Conservation (phyloP, 1,284 basidiomycete genomes). For the Apiotrichum veenhuisii region DNA sequence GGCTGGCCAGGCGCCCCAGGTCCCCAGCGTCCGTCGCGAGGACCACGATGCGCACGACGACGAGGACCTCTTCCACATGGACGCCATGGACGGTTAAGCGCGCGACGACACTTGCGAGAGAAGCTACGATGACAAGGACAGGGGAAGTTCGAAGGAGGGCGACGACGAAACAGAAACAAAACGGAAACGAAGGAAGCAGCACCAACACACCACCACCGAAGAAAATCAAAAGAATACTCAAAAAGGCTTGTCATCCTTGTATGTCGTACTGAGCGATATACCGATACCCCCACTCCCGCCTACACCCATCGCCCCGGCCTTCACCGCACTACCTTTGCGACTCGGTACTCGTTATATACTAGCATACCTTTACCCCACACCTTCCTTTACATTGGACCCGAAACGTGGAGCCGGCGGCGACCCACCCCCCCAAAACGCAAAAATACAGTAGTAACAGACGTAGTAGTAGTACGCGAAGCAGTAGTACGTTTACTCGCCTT, state of each 20-base stretch:
- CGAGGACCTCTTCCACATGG: constrained; percentile 25
- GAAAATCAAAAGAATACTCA: too few relatives aligned
- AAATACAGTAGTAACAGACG: too few relatives aligned
- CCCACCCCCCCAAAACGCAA: too few relatives aligned
- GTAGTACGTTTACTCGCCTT: too few relatives aligned
- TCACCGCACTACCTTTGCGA: too few relatives aligned
- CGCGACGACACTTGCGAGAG: not conserved
- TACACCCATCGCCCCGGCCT: too few relatives aligned
- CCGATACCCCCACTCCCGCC: not conserved
- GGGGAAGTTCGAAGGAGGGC: not conserved
- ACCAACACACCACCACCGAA: not conserved
- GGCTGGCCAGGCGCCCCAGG: not conserved
- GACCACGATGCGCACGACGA: constrained; percentile 22
- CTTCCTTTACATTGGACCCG: too few relatives aligned
- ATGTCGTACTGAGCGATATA: not conserved
- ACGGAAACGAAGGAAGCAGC: not conserved
- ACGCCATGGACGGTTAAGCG: constrained; percentile 5
- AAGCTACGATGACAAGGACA: not conserved
- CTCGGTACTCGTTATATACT: too few relatives aligned
- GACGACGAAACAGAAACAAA: not conserved
- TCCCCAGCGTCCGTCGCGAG: constrained; percentile 9
- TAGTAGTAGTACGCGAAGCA: too few relatives aligned
- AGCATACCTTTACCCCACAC: too few relatives aligned
- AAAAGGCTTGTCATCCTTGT: not conserved
- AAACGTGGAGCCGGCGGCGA: too few relatives aligned